Percentiles rank a stretch among this genome's conserved stretches.
Evolutionary conservation across 305 asterid genomes (phyloP).

Genomic region (Fraxinus latifolia): DNA sequence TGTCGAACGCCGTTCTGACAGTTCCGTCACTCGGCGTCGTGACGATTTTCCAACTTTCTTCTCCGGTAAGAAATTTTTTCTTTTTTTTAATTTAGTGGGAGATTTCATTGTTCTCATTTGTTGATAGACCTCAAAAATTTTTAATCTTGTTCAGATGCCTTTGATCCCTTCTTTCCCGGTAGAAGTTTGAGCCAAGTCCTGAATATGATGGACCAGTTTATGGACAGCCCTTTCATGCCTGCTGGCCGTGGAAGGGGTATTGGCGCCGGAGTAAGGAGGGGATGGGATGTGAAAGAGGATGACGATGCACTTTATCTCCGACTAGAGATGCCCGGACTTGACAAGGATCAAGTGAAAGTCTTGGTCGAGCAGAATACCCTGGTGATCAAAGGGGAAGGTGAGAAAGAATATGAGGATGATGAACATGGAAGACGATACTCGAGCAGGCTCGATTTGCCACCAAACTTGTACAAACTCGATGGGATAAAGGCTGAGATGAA

Average conservation of each 20-base stretch:
- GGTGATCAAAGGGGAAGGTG: slow-evolving; percentile 36
- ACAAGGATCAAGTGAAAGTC: slow-evolving; percentile 38
- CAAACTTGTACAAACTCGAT: slow-evolving; percentile 23
- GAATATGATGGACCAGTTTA: slow-evolving; percentile 45
- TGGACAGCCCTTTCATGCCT: slow-evolving; percentile 27
- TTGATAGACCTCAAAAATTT: neutral
- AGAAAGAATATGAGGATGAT: slow-evolving; percentile 28
- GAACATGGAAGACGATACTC: slow-evolving; percentile 30
- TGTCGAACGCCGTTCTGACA: slow-evolving; percentile 21
- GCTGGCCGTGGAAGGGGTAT: slow-evolving; percentile 6
- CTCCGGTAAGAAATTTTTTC: slow-evolving; percentile 19
- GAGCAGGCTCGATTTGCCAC: slow-evolving; percentile 28
- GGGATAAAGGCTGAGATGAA: neutral
- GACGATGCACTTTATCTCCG: slow-evolving; percentile 23
- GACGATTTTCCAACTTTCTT: slow-evolving; percentile 30
- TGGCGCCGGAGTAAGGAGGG: slow-evolving; percentile 17
- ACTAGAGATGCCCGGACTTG: slow-evolving; percentile 48
- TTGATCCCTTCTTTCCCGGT: slow-evolving; percentile 45
- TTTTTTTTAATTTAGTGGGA: neutral
- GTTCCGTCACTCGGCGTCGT: slow-evolving; percentile 29
- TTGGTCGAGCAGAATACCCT: slow-evolving; percentile 34
- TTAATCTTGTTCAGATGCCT: slow-evolving; percentile 26
- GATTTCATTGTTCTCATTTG: neutral
- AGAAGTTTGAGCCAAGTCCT: slow-evolving; percentile 43
- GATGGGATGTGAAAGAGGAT: slow-evolving; percentile 41